Evolutionary conservation across 2,329 filamentous ascomycete species (phyloP), one percentile per base, ranked within the genome.

Genomic region (Xylariaceae sp.): DNA sequence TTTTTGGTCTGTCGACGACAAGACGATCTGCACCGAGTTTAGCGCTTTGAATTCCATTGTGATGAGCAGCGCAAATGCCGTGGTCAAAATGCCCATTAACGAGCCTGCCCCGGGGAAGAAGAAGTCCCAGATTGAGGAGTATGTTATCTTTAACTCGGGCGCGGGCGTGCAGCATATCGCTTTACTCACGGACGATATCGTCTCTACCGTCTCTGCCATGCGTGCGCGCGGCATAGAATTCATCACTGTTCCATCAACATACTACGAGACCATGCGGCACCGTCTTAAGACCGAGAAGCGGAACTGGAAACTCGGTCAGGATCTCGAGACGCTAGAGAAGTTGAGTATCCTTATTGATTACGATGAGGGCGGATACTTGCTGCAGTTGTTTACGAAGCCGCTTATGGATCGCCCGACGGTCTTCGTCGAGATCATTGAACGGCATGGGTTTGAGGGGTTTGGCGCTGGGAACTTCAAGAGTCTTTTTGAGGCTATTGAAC

Each of bases 1-100:
- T 55, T 96, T 96, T 83, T 96, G 92, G 92, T 89, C 84, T 44
- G 91, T 96, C 47, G 92, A 96, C 67, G 92, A 96, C 74, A 86
- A 82, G 56, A 82, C 94, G 64, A 94, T 96, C 70, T 88, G 83
- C 77, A 95, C 88, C 55, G 90, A 95, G 64, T 96, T 88, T 77
- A 90, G 85, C 1, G 90, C 92, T 8, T 76, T 96, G 38, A 89
- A 85, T 69, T 88, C 82, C 61, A 83, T 96, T 60, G 92, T 96
- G 63, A 95, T 96, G 90, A 81, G 86, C 34, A 88, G 84, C 4
- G 82, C 83, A 49, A 88, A 91, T 71, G 86, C 92, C 47, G 67
- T 86, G 4, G 89, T 96, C 68, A 96, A 96, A 73, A 96, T 96
- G 90, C 92, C 92, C 60, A 95, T 97, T 78, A 96, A 96, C 74